Evolutionary conservation across 2,329 filamentous ascomycete species (phyloP).

Genomic region (Trichoderma hamatum): DNA sequence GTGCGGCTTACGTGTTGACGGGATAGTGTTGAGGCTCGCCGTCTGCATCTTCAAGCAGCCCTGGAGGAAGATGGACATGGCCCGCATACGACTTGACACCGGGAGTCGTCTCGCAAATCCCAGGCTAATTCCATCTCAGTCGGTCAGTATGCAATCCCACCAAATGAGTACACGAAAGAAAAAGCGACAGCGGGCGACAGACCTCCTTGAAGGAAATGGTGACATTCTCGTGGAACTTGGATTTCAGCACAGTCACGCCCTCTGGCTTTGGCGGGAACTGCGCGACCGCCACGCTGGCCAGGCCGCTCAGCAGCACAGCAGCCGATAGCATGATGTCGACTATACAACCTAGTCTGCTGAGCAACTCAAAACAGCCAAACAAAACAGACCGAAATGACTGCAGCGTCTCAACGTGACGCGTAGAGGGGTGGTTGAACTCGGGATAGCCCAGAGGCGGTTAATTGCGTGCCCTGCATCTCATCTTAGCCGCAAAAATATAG

Average conservation of each 20-base stretch:
- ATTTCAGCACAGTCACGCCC: constrained; percentile 53
- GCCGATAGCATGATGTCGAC: background rate
- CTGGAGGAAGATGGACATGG: constrained; percentile 60
- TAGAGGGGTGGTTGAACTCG: background rate
- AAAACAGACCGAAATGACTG: background rate
- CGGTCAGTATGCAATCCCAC: too few relatives aligned
- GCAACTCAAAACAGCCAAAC: background rate
- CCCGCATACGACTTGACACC: constrained; percentile 68
- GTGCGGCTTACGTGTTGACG: constrained; percentile 49
- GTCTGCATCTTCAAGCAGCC: constrained; percentile 38
- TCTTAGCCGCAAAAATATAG: background rate
- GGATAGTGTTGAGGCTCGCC: constrained; percentile 53
- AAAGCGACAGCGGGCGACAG: constrained; percentile 25
- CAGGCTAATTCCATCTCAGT: constrained; percentile 49
- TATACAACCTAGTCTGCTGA: background rate
- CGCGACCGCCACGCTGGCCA: constrained; percentile 33
- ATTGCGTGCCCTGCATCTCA: background rate
- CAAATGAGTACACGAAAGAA: background rate
- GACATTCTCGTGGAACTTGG: constrained; percentile 62
- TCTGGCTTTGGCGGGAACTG: constrained; percentile 39
- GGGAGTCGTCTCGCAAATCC: constrained; percentile 57
- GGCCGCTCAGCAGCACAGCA: constrained; percentile 26
- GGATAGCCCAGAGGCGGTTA: background rate
- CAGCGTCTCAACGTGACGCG: background rate
- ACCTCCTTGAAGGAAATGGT: constrained; percentile 64